Base-by-base conservation (phyloP, 306 rosid genomes). In the Echinosophora koreensis region DNA sequence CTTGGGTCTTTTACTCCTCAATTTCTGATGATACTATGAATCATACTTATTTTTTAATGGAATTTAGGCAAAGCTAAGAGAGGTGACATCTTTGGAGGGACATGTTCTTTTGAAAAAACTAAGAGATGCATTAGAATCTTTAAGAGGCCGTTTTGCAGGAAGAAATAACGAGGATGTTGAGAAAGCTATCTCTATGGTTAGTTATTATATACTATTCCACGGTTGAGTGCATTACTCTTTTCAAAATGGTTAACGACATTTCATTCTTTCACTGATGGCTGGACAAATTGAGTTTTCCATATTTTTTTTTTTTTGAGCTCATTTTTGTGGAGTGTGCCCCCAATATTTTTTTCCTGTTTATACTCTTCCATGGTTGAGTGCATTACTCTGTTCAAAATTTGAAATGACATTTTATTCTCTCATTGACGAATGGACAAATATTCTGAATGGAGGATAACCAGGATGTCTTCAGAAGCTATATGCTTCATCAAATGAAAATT, bases 101-200 rank as follows among this genome's bases (percentile, higher is more conserved):
- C 98, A 95, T 82, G 97, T 95, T 77, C 92, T 95, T 77, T 84
- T 92, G 88, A 95, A 95, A 87, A 95, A 95, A 81, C 92, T 95
- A 57, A 85, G 97, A 83, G 98, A 95, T 88, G 98, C 98, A 14
- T 84, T 95, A 69, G 98, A 95, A 76, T 86, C 69, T 67, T 67
- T 95, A 66, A 90, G 90, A 83, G 96, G 97, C 57, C 82, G 87
- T 66, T 86, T 95, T 84, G 79, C 90, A 0, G 98, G 97, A 74
- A 87, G 84, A 75, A 77, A 89, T 78, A 95, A 90, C 86, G 98
- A 95, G 89, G 98, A 89, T 82, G 98, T 95, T 68, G 97, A 90
- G 90, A 88, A 88, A 83, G 97, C 98, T 84, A 95, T 92, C 73
- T 89, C 98, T 38, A 90, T 95, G 98, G 98, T 95, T 86, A 4